Conservation (phyloP, 2,329 filamentous ascomycete genomes). For the Metarhizium guizhouense region DNA sequence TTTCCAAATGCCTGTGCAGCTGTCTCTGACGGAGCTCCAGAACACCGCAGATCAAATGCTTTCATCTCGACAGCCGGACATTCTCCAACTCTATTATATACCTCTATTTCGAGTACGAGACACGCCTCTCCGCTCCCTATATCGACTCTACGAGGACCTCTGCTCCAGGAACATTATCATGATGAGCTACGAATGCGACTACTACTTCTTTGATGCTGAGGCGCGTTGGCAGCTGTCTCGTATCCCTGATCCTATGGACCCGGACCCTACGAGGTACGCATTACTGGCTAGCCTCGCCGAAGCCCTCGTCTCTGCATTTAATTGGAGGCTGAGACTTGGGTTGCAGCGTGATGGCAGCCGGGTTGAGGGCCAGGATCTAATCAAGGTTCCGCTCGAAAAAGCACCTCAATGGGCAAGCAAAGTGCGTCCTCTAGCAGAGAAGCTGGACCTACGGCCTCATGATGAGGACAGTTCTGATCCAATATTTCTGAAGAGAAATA, state of each 20-base stretch:
- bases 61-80: background rate
- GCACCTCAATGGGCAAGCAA: background rate
- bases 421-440: background rate
- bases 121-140: background rate
- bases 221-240: background rate
- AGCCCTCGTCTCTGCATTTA: background rate
- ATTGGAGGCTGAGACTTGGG: background rate
- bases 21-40: background rate
- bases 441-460: background rate
- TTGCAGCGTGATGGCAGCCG: background rate
- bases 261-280: background rate
- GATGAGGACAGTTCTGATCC: background rate
- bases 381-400: background rate
- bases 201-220: background rate
- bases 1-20: background rate
- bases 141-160: background rate
- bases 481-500: background rate
- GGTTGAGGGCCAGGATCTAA: background rate
- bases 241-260: background rate
- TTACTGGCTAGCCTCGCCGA: background rate
- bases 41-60: background rate
- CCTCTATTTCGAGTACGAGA: background rate
- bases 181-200: background rate
- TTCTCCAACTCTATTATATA: background rate
- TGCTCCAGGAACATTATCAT: background rate